These are phyloP conservation scores for Ogataea siamensis DNA, from an alignment of 805 yeast species.

Conservation along the genomic window DNA sequence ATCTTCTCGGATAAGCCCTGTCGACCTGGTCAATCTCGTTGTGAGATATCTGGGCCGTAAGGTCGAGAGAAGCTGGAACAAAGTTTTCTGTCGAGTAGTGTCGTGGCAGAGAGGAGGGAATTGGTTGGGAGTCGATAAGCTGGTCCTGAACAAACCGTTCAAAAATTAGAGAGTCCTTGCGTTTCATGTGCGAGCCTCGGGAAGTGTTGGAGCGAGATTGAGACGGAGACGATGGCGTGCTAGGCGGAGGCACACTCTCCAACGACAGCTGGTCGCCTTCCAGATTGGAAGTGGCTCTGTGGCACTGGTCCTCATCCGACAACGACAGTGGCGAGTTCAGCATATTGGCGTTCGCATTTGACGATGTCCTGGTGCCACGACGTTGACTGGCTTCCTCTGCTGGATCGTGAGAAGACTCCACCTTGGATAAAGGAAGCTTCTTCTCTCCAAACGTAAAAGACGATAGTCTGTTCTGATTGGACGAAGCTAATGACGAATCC, in stretches of 20 bases:
- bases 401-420: conserved; percentile 22
- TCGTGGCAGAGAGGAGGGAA: conserved; percentile 33
- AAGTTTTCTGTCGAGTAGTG: conserved; percentile 47
- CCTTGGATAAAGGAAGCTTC: conserved; percentile 8
- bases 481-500: conserved; percentile 15
- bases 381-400: conserved; percentile 9
- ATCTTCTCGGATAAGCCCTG: conserved; percentile 49
- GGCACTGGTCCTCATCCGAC: conserved; percentile 19
- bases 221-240: conserved; percentile 6
- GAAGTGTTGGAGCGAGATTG: conserved; percentile 5
- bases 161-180: conserved; percentile 50
- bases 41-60: conserved; percentile 43
- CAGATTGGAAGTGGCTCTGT: conserved; percentile 4
- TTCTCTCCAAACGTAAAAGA: conserved; percentile 15
- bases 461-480: conserved; percentile 15
- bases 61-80: conserved; percentile 56
- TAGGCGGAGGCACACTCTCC: conserved; percentile 10
- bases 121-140: conserved; percentile 31
- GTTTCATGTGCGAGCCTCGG: conserved; percentile 10
- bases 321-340: conserved; percentile 24
- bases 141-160: conserved; percentile 69
- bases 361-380: neutral
- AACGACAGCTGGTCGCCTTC: conserved; percentile 25
- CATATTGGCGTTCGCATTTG: conserved; percentile 1
- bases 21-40: conserved; percentile 38